Evolutionary conservation across 257 asterid genomes (phyloP).

Genomic region (Nicotiana tomentosiformis): DNA sequence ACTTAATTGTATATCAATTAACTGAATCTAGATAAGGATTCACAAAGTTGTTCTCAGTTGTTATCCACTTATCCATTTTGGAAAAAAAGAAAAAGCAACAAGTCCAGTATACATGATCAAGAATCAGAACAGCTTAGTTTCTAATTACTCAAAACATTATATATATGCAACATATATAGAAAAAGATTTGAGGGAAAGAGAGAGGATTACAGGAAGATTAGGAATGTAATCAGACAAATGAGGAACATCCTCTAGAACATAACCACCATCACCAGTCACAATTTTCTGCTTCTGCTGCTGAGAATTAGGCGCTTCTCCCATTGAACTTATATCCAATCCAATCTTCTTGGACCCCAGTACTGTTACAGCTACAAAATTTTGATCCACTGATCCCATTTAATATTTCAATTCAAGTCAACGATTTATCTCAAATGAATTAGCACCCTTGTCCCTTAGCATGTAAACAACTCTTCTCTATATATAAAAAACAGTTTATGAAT

Average conservation of each 20-base stretch:
- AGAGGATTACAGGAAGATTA: conserved; percentile 39
- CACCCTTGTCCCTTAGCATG: too few species aligned
- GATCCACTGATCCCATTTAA: conserved; percentile 1
- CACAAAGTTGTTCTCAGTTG: not conserved
- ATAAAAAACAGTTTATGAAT: too few species aligned
- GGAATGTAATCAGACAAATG: conserved; percentile 61
- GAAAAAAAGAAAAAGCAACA: not conserved
- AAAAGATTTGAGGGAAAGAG: not conserved
- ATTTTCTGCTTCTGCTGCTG: conserved; percentile 19
- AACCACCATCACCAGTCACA: conserved; percentile 49
- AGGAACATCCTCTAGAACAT: conserved; percentile 62
- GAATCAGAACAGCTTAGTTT: not conserved
- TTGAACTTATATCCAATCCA: not conserved
- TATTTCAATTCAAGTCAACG: not conserved
- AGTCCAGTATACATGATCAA: not conserved
- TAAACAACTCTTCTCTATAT: too few species aligned
- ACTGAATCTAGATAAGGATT: not conserved
- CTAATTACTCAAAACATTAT: not conserved
- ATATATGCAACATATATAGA: not conserved
- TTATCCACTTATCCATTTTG: not conserved
- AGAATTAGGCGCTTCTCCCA: conserved; percentile 13
- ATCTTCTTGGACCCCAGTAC: not conserved
- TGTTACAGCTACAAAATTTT: not conserved
- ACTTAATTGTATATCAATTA: not conserved
- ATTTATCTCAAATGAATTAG: not conserved